These are phyloP conservation scores for Vitis cinerea DNA, from an alignment of 164 flowering plant species.

Conservation along the genomic window DNA sequence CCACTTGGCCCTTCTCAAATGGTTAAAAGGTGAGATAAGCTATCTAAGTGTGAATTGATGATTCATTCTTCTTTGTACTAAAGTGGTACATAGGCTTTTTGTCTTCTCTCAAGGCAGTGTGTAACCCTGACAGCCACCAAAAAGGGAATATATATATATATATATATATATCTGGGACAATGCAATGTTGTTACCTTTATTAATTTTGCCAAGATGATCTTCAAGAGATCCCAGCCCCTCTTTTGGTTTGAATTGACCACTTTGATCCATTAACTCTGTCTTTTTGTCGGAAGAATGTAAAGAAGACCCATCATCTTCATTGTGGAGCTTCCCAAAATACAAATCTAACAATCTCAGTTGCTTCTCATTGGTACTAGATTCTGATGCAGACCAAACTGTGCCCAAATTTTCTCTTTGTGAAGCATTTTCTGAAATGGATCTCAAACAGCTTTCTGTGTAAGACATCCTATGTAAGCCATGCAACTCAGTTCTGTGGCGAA, in stretches of 20 bases:
- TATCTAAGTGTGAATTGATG: no score
- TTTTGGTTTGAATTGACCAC: slow-evolving; percentile 23
- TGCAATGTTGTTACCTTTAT: slow-evolving; percentile 20
- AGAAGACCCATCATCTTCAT: slow-evolving; percentile 15
- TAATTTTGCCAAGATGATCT: slow-evolving; percentile 41
- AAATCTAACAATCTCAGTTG: slow-evolving; percentile 49
- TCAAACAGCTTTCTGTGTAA: slow-evolving; percentile 4
- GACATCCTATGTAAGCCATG: neutral
- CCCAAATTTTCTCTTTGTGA: slow-evolving; percentile 11
- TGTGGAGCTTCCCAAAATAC: slow-evolving; percentile 48
- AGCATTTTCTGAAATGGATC: slow-evolving; percentile 7
- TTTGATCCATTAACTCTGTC: slow-evolving; percentile 2
- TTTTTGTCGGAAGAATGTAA: slow-evolving; percentile 11
- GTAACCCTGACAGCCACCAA: neutral
- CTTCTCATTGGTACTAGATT: slow-evolving; percentile 25
- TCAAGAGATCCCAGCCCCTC: slow-evolving; percentile 36
- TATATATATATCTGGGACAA: neutral
- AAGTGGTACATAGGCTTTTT: no score
- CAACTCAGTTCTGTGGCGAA: neutral
- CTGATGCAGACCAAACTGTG: slow-evolving; percentile 17
- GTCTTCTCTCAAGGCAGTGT: neutral
- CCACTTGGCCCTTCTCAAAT: no score
- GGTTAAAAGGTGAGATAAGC: no score
- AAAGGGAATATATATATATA: neutral
- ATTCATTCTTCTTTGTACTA: no score